Percentiles rank a stretch among this genome's conserved stretches.
These are phyloP conservation scores for Aspergillus haitiensis DNA, from an alignment of 495 filamentous ascomycete species.

Conservation along the genomic window DNA sequence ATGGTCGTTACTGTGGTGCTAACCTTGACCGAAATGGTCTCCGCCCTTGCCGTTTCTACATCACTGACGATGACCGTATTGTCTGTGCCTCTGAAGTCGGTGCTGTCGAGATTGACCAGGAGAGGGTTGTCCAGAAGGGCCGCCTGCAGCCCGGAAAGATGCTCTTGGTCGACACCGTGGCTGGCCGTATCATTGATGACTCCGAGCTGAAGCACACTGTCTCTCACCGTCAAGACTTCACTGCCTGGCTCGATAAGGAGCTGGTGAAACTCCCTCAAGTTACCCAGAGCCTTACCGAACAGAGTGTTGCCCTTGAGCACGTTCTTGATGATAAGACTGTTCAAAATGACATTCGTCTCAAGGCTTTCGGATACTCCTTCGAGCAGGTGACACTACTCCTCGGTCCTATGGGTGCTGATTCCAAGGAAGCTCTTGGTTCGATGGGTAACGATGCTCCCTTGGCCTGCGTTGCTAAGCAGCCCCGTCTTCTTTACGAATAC, in stretches of 20 bases:
- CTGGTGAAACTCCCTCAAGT: conserved; percentile 81
- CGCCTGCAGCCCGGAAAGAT: conserved; percentile 95
- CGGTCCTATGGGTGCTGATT: conserved; percentile 96
- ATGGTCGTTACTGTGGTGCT: conserved; percentile 96
- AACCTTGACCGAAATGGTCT: conserved; percentile 98
- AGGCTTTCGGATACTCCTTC: conserved; percentile 93
- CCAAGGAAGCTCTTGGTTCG: conserved; percentile 98
- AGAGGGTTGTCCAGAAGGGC: conserved; percentile 90
- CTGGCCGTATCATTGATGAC: conserved; percentile 95
- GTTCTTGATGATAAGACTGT: conserved; percentile 70
- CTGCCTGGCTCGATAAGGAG: conserved; percentile 83
- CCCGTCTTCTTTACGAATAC: conserved; percentile 93
- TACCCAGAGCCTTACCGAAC: conserved; percentile 55
- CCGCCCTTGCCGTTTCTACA: conserved; percentile 96
- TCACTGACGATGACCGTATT: conserved; percentile 97
- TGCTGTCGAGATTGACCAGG: conserved; percentile 88
- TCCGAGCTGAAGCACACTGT: conserved; percentile 90
- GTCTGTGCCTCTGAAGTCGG: conserved; percentile 98
- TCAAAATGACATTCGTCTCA: conserved; percentile 81
- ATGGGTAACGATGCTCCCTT: conserved; percentile 99
- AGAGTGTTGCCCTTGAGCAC: conserved; percentile 62
- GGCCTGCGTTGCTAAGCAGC: conserved; percentile 85
- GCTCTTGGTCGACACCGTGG: conserved; percentile 94
- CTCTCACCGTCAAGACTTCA: conserved; percentile 80
- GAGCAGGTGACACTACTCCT: conserved; percentile 95